Conservation (phyloP, 108 stramenopile genomes). For the Cyclostephanos tholiformis region DNA sequence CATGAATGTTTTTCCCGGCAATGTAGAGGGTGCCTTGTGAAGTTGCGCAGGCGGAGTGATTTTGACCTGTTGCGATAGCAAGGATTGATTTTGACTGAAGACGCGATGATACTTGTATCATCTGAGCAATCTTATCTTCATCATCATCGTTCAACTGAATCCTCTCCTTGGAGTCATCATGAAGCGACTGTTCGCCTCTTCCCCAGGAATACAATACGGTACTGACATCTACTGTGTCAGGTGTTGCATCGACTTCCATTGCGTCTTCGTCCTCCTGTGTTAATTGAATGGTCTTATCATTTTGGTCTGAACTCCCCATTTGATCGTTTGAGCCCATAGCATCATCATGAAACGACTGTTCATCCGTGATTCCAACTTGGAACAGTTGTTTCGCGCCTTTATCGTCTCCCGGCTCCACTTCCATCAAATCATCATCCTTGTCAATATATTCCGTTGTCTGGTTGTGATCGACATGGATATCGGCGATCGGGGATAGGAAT, state of each 20-base stretch:
- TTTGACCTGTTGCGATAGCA: constrained; percentile 47
- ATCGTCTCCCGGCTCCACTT: constrained; percentile 8
- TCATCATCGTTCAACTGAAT: neutral
- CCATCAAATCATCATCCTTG: constrained; percentile 17
- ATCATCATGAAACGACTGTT: constrained; percentile 60
- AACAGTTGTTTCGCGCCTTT: constrained; percentile 31
- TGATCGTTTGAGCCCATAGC: constrained; percentile 15
- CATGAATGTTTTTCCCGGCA: constrained; percentile 64
- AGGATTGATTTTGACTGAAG: constrained; percentile 56
- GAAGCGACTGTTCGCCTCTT: constrained; percentile 44
- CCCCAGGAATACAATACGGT: constrained; percentile 60
- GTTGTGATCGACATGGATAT: neutral
- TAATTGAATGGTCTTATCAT: constrained; percentile 2
- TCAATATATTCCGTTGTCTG: neutral
- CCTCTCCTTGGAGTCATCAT: constrained; percentile 51
- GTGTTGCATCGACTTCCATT: constrained; percentile 5
- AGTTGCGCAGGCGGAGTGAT: constrained; percentile 64
- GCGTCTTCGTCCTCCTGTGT: constrained; percentile 17
- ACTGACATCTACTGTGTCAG: constrained; percentile 11
- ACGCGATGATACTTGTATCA: constrained; percentile 43
- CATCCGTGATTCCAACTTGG: constrained; percentile 48
- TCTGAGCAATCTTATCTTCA: constrained; percentile 11
- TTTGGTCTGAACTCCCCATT: constrained; percentile 2
- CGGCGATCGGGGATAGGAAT: constrained; percentile 11
- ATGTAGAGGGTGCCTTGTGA: constrained; percentile 52